Evolutionary conservation across 306 rosid species (phyloP).

Genomic region (Medicago ruthenica): DNA sequence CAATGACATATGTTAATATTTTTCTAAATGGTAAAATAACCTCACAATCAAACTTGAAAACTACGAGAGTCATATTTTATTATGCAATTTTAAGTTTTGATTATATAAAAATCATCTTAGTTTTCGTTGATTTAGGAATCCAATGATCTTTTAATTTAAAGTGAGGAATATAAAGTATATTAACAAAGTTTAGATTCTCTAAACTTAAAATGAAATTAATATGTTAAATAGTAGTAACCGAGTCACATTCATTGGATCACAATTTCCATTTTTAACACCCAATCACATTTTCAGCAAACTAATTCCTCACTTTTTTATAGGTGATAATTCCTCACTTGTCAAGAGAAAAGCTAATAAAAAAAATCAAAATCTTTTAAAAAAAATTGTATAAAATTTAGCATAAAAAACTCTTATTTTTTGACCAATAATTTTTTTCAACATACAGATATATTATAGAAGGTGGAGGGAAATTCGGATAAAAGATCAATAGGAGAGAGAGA

Average conservation of each 20-base stretch:
- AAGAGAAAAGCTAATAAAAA: too few species aligned
- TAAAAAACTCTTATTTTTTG: not conserved
- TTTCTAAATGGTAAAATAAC: too few species aligned
- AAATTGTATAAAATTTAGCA: too few species aligned
- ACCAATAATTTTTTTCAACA: not conserved
- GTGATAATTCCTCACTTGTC: too few species aligned
- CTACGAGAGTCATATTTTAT: not conserved
- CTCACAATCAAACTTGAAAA: not conserved
- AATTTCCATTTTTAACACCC: not conserved
- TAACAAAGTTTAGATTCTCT: not conserved
- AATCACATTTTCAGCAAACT: not conserved
- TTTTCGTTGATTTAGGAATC: not conserved
- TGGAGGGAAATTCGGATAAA: constrained; percentile 72
- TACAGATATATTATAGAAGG: not conserved
- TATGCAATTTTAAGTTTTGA: not conserved
- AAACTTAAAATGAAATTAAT: too few species aligned
- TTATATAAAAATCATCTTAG: not conserved
- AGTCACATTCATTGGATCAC: not conserved
- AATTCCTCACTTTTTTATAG: too few species aligned
- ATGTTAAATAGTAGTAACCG: too few species aligned
- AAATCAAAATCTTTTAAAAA: too few species aligned
- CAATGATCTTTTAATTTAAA: not conserved
- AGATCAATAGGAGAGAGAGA: not conserved
- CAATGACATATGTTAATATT: too few species aligned
- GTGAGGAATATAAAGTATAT: not conserved